These are phyloP conservation scores for Agrostemma githago DNA, from an alignment of 148 eudicot species.

Conservation along the genomic window DNA sequence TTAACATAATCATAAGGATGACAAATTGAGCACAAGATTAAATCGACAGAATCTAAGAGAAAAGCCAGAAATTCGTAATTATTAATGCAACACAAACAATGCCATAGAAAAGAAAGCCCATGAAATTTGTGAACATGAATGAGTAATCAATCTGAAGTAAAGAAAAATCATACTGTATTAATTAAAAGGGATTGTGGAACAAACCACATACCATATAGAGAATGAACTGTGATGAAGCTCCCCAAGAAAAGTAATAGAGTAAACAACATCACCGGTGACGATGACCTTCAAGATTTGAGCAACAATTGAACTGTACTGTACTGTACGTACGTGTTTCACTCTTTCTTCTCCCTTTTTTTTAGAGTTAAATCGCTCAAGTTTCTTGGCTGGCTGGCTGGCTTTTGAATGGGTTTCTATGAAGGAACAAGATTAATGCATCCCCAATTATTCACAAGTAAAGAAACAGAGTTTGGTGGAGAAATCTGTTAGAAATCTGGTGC, in stretches of 20 bases:
- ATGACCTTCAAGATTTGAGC: background rate
- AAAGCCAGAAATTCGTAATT: too few relatives aligned
- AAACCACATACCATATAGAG: conserved; percentile 13
- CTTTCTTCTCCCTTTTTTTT: background rate
- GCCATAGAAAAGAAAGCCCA: too few relatives aligned
- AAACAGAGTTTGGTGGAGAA: conserved; percentile 8
- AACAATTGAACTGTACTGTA: background rate
- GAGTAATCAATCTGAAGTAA: too few relatives aligned
- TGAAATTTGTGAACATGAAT: too few relatives aligned
- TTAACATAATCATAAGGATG: too few relatives aligned
- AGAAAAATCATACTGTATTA: too few relatives aligned
- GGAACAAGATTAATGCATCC: background rate
- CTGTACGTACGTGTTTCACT: background rate
- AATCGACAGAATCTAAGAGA: too few relatives aligned
- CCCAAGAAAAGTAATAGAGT: background rate
- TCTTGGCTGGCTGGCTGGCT: too few relatives aligned
- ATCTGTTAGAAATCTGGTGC: conserved; percentile 12
- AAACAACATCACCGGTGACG: background rate
- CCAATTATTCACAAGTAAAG: background rate
- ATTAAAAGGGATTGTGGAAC: too few relatives aligned
- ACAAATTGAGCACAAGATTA: too few relatives aligned
- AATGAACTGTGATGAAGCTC: background rate
- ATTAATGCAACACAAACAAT: too few relatives aligned
- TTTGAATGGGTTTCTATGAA: background rate
- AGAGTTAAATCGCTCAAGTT: background rate